These are phyloP conservation scores for Phialophora expanda DNA, from an alignment of 2,329 filamentous ascomycete species.

Conservation along the genomic window DNA sequence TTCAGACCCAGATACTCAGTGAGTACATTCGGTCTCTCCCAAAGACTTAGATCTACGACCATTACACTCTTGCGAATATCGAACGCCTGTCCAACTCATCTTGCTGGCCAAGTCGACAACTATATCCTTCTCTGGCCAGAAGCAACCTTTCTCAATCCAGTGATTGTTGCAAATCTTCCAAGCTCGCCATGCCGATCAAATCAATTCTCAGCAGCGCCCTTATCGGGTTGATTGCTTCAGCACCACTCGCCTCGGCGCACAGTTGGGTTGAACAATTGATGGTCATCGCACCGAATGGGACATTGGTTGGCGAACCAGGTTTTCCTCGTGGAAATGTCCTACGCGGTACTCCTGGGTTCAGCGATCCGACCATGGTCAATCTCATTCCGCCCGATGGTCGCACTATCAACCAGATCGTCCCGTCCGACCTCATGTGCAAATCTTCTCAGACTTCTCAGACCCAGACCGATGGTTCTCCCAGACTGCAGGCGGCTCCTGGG, in stretches of 20 bases:
- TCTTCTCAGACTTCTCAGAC: slow-evolving; percentile 64
- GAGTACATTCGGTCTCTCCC: slow-evolving; percentile 24
- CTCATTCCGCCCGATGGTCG: slow-evolving; percentile 65
- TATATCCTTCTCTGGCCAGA: slow-evolving; percentile 1
- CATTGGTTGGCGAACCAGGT: slow-evolving; percentile 71
- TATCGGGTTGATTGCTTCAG: slow-evolving; percentile 29
- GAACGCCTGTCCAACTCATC: slow-evolving; percentile 7
- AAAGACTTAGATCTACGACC: slow-evolving; percentile 10
- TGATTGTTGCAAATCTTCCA: slow-evolving; percentile 5
- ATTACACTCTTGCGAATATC: slow-evolving; percentile 1
- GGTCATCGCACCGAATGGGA: slow-evolving; percentile 73
- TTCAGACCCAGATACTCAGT: slow-evolving; percentile 20
- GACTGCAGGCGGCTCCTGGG: slow-evolving; percentile 65
- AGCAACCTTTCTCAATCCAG: not conserved
- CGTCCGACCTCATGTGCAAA: slow-evolving; percentile 67
- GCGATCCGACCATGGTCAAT: slow-evolving; percentile 64
- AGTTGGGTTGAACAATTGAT: slow-evolving; percentile 81
- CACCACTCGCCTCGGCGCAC: slow-evolving; percentile 59
- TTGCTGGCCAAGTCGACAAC: slow-evolving; percentile 14
- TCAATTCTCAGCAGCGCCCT: slow-evolving; percentile 40
- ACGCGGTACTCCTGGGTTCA: slow-evolving; percentile 62
- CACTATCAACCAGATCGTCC: slow-evolving; percentile 53
- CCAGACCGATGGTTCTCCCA: slow-evolving; percentile 64
- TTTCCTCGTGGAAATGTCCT: slow-evolving; percentile 74
- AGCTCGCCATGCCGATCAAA: slow-evolving; percentile 27